phyloP scores from a whole-genome alignment of 768 basidiomycete genomes.

The Pseudohyphozyma bogoriensis region DNA sequence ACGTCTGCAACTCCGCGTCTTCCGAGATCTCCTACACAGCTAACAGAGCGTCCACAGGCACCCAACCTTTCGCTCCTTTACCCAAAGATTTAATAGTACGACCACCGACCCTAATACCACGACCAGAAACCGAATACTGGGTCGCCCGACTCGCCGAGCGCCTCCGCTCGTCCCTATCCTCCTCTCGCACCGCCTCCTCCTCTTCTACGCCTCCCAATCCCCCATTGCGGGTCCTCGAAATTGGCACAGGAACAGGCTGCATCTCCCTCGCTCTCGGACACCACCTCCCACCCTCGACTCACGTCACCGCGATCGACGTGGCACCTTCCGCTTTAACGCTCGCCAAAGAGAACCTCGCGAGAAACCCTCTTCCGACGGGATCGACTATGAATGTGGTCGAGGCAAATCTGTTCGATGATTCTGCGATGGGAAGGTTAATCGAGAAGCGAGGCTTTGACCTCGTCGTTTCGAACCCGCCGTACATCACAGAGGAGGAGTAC shows the following conservation, averaged over 20 bases:
- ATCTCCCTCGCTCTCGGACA: conserved; percentile 76
- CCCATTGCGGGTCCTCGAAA: conserved; percentile 56
- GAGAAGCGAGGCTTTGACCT: conserved; percentile 48
- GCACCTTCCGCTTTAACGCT: conserved; percentile 51
- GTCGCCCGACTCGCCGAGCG: conserved; percentile 47
- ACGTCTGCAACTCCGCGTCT: not conserved
- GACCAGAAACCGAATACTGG: conserved; percentile 90
- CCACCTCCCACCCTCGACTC: conserved; percentile 39
- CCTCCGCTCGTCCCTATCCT: conserved; percentile 37
- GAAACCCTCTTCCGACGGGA: not conserved
- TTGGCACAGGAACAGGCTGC: conserved; percentile 88
- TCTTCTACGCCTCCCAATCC: not conserved
- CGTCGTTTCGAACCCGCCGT: conserved; percentile 76
- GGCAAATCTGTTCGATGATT: conserved; percentile 29
- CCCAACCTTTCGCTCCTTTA: conserved; percentile 78
- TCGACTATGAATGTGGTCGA: conserved; percentile 29
- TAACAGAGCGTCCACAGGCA: conserved; percentile 43
- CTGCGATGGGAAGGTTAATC: conserved; percentile 5
- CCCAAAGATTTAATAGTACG: conserved; percentile 50
- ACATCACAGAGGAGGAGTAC: conserved; percentile 63
- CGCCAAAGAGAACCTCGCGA: conserved; percentile 44
- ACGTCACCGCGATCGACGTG: conserved; percentile 48
- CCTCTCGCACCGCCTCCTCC: not conserved
- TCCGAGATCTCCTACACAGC: too few relatives aligned
- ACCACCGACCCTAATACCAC: conserved; percentile 79